A percentile compares a stretch with the other conserved stretches of the same genome.
These are phyloP conservation scores for Juglanconis sp. DNA, from an alignment of 2,329 filamentous ascomycete species.

Conservation along the genomic window DNA sequence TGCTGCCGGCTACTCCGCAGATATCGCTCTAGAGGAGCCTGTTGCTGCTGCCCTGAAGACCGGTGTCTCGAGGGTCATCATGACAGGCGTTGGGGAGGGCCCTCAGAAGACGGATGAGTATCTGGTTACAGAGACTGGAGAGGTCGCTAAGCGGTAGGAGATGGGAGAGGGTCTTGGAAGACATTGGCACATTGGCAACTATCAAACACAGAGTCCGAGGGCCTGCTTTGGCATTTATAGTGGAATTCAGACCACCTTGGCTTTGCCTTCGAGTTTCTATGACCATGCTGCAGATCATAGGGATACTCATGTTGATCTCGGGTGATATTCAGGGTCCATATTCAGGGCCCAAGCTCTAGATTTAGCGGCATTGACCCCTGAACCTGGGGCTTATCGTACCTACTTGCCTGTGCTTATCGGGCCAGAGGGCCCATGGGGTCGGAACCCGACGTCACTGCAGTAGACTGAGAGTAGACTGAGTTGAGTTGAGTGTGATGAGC, in stretches of 20 bases:
- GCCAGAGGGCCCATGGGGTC: too few species aligned
- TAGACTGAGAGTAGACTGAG: too few species aligned
- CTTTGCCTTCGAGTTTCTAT: neutral
- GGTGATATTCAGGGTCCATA: conserved; percentile 3
- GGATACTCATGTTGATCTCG: too few species aligned
- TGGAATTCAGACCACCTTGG: neutral
- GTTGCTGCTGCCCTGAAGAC: conserved; percentile 66
- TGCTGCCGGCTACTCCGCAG: conserved; percentile 46
- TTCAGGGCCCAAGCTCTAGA: neutral
- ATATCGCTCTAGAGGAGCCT: conserved; percentile 60
- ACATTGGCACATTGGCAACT: too few species aligned
- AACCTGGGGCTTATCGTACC: too few species aligned
- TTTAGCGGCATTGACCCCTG: neutral
- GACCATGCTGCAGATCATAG: neutral
- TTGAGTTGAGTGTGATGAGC: too few species aligned
- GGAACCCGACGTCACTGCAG: too few species aligned
- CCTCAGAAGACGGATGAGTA: conserved; percentile 77
- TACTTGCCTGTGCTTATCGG: too few species aligned
- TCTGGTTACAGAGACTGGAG: conserved; percentile 66
- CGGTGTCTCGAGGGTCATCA: conserved; percentile 84
- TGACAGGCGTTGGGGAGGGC: conserved; percentile 88
- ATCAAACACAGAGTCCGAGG: too few species aligned
- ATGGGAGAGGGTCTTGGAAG: neutral
- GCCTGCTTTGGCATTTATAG: too few species aligned
- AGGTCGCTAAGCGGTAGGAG: conserved; percentile 34